These are phyloP conservation scores for Rutstroemia sp. DNA, from an alignment of 2,329 filamentous ascomycete genomes.

Conservation along the genomic window DNA sequence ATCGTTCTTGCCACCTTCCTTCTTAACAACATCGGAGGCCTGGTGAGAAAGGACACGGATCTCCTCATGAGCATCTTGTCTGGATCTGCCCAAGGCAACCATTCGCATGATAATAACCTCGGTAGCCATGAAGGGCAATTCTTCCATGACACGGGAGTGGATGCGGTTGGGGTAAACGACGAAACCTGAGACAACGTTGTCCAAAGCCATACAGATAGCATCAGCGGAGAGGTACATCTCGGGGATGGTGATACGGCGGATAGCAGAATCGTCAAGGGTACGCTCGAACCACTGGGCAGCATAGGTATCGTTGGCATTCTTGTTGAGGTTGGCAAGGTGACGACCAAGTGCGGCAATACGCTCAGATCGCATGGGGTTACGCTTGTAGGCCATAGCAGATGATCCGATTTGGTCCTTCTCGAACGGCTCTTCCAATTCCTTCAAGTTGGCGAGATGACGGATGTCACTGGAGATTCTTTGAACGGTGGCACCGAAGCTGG, in stretches of 20 bases:
- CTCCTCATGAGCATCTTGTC: conserved; percentile 81
- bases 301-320: conserved; percentile 49
- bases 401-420: conserved; percentile 77
- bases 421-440: conserved; percentile 81
- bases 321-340: conserved; percentile 33
- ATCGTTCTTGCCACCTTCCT: conserved; percentile 63
- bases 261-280: conserved; percentile 67
- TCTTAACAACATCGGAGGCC: conserved; percentile 65
- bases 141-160: conserved; percentile 56
- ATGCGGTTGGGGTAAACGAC: conserved; percentile 74
- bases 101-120: conserved; percentile 72
- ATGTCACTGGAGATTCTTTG: conserved; percentile 70
- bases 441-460: conserved; percentile 63
- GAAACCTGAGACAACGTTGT: conserved; percentile 61
- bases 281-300: conserved; percentile 59
- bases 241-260: conserved; percentile 55
- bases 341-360: conserved; percentile 39
- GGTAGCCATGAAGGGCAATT: conserved; percentile 83
- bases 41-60: conserved; percentile 77
- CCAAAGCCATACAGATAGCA: conserved; percentile 56
- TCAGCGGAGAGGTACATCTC: conserved; percentile 63
- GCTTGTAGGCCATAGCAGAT: conserved; percentile 49
- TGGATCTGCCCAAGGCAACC: conserved; percentile 58
- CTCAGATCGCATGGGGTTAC: conserved; percentile 43
- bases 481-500: conserved; percentile 70